Base-by-base conservation (phyloP, 345 rosid genomes). In the Pugionium cornutum region DNA sequence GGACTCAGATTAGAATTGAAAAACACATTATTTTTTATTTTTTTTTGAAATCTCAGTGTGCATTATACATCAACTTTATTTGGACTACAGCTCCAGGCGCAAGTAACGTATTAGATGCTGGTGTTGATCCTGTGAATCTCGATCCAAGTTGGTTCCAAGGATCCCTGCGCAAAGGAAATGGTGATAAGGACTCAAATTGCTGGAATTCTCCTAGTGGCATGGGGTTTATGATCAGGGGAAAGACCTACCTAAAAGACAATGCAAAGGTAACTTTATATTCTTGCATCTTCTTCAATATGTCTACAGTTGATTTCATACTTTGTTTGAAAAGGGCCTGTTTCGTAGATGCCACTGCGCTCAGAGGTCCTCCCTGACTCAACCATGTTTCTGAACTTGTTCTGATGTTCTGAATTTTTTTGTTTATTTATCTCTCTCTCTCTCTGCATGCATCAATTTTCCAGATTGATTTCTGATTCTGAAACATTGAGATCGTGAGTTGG, bases 181-280 rank as follows among this genome's bases (percentile, higher is more conserved):
- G 81, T 54, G 86, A 82, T 54, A 77, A 75, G 58, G 97, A 84
- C 76, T 73, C 89, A 72, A 79, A 82, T 76, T 94, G 97, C 86
- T 94, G 99, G 99, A 72, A 73, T 50, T 86, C 89, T 79, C 95
- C 99, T 8, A 81, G 81, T 77, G 97, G 96, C 48, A 77, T 52
- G 70, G 96, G 97, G 18, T 94, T 94, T 83, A 85, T 82, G 96
- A 84, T 94, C 60, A 78, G 99, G 80, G 99, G 99, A 75, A 86
- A 85, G 81, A 84, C 89, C 59, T 94, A 94, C 75, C 77, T 94
- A 51, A 88, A 83, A 73, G 97, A 94, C 72, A 82, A 79, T 76
- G 56, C 80, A 55, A 94, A 94, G 96, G 99, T 94, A 37, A 40
- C 29, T 31, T 25, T 52, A 27, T 37, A 44, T 29, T 51, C 7